A percentile compares a stretch with the other conserved stretches of the same genome.
Conservation (phyloP, 1,284 basidiomycete genomes). For the Irpex rosettiformis region DNA sequence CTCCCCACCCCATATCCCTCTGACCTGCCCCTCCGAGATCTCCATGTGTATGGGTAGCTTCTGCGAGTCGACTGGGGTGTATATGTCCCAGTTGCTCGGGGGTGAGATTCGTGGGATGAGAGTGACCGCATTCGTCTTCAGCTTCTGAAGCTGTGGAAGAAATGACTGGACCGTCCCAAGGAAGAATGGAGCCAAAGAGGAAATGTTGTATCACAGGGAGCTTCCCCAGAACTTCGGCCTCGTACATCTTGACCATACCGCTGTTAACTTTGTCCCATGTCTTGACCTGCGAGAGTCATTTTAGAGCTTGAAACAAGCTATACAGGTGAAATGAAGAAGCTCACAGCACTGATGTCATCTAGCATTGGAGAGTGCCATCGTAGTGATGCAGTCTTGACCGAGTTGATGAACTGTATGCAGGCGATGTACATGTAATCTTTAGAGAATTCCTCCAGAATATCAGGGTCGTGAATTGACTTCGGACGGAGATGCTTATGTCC, state of each 20-base stretch:
- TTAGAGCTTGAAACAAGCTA: not conserved
- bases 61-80: not conserved
- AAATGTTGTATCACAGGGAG: conserved; percentile 97
- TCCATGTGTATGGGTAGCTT: conserved; percentile 46
- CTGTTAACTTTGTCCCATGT: conserved; percentile 96
- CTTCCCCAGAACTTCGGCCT: conserved; percentile 92
- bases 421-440: conserved; percentile 97
- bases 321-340: conserved; percentile 15
- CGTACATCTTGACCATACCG: conserved; percentile 99
- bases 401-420: conserved; percentile 96
- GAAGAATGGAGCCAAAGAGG: conserved; percentile 84
- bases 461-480: conserved; percentile 88
- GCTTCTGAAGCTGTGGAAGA: conserved; percentile 28
- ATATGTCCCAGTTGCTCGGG: conserved; percentile 39
- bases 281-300: conserved; percentile 60
- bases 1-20: conserved; percentile 74
- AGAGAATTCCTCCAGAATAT: conserved; percentile 91
- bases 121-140: conserved; percentile 26
- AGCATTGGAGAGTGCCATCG: conserved; percentile 99
- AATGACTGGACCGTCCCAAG: conserved; percentile 61
- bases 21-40: conserved; percentile 50
- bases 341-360: conserved; percentile 92
- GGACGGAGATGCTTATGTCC: conserved; percentile 90
- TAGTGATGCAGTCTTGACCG: conserved; percentile 92
- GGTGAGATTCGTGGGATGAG: conserved; percentile 35